These are phyloP conservation scores for Kurtzmaniella quercitrusa DNA, from an alignment of 1,139 yeast species.

Conservation along the genomic window DNA sequence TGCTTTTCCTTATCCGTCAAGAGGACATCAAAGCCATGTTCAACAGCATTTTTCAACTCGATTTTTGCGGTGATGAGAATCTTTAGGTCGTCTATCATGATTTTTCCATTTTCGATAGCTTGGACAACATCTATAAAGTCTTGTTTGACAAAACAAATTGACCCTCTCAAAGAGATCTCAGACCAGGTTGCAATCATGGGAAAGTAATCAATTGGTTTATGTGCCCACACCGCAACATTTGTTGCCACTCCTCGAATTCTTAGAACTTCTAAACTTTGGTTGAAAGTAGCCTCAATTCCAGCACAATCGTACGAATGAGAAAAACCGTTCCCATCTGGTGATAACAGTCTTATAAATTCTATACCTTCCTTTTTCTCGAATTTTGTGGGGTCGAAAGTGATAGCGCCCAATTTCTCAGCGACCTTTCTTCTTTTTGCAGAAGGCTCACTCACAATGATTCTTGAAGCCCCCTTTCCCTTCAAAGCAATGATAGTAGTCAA, in stretches of 20 bases:
- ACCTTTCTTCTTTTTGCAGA: slow-evolving; percentile 50
- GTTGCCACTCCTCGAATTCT: slow-evolving; percentile 61
- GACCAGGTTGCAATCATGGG: slow-evolving; percentile 39
- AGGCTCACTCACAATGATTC: slow-evolving; percentile 59
- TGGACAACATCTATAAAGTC: slow-evolving; percentile 35
- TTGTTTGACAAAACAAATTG: slow-evolving; percentile 35
- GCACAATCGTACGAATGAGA: slow-evolving; percentile 60
- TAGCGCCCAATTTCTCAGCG: slow-evolving; percentile 49
- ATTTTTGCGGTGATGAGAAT: slow-evolving; percentile 32
- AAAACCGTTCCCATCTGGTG: slow-evolving; percentile 51
- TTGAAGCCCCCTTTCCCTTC: slow-evolving; percentile 51
- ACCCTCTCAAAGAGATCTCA: slow-evolving; percentile 37
- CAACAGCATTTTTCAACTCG: slow-evolving; percentile 29
- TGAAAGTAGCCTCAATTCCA: slow-evolving; percentile 54
- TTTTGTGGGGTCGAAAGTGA: slow-evolving; percentile 43
- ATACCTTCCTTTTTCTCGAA: slow-evolving; percentile 31
- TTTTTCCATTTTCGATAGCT: slow-evolving; percentile 27
- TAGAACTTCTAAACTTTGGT: slow-evolving; percentile 47
- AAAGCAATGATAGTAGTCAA: slow-evolving; percentile 53
- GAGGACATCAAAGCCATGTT: slow-evolving; percentile 31
- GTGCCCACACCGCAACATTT: slow-evolving; percentile 60
- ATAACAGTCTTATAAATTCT: slow-evolving; percentile 30
- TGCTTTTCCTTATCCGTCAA: slow-evolving; percentile 33
- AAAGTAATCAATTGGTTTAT: slow-evolving; percentile 26
- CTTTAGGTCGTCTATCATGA: slow-evolving; percentile 21